phyloP scores from a whole-genome alignment of 1,139 yeast species.

The Geotrichum aggregatum region DNA sequence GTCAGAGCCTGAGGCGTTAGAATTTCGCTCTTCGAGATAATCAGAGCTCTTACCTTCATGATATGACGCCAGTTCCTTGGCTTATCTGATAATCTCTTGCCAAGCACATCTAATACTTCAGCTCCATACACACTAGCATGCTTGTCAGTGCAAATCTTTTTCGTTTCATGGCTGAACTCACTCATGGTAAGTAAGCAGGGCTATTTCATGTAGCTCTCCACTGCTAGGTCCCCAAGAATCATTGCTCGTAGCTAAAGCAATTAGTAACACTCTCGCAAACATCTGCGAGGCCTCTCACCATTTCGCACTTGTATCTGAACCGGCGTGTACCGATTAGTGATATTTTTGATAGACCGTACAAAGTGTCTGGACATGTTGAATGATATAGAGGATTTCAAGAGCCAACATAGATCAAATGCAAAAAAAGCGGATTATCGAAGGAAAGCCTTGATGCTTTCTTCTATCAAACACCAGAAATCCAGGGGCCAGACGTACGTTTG shows the following conservation, averaged over 20 bases:
- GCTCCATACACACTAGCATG: conserved; percentile 45
- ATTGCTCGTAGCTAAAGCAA: conserved; percentile 64
- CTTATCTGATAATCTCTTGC: conserved; percentile 77
- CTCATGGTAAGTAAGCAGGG: conserved; percentile 59
- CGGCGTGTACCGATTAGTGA: conserved; percentile 74
- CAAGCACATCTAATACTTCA: conserved; percentile 84
- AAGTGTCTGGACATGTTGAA: conserved; percentile 19
- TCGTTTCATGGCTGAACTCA: conserved; percentile 16
- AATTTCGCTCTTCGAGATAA: neutral
- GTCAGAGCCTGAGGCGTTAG: conserved; percentile 52
- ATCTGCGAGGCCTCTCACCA: conserved; percentile 22
- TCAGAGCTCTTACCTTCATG: conserved; percentile 46
- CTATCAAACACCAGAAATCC: no score
- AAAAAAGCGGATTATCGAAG: no score
- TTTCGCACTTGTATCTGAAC: conserved; percentile 76
- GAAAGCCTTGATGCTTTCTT: no score
- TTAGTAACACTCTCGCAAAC: neutral
- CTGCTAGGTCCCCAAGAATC: conserved; percentile 75
- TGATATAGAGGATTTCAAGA: no score
- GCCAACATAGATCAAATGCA: no score
- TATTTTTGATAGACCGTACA: conserved; percentile 54
- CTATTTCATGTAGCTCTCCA: conserved; percentile 71
- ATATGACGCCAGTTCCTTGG: conserved; percentile 86
- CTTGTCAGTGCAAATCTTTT: conserved; percentile 36
- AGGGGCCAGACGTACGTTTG: neutral